Conservation (phyloP, 495 filamentous ascomycete species). For the Penicillium macrosclerotiorum region DNA sequence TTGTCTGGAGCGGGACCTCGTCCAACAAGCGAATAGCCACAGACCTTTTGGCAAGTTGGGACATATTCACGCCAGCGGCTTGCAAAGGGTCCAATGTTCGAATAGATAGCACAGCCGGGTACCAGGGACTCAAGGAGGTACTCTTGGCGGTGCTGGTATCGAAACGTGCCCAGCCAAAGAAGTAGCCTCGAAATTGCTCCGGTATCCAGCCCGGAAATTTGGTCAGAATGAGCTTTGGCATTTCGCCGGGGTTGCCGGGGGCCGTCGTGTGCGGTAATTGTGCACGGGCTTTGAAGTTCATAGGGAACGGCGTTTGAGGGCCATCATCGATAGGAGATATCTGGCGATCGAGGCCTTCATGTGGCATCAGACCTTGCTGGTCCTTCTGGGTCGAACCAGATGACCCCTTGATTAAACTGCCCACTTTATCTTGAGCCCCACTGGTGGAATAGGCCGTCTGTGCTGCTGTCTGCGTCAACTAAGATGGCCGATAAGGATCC, state of each 20-base stretch:
- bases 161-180: conserved; percentile 60
- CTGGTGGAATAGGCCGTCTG: conserved; percentile 39
- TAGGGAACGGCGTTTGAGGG: conserved; percentile 56
- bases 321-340: conserved; percentile 42
- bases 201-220: conserved; percentile 44
- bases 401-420: conserved; percentile 15
- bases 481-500: conserved; percentile 33
- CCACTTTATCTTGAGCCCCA: conserved; percentile 36
- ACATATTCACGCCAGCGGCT: conserved; percentile 36
- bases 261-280: conserved; percentile 34
- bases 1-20: conserved; percentile 27
- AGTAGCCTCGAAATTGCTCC: conserved; percentile 55
- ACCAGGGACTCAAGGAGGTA: conserved; percentile 36
- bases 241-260: conserved; percentile 19
- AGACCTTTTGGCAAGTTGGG: conserved; percentile 36
- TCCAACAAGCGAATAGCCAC: conserved; percentile 51
- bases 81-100: conserved; percentile 36
- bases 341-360: conserved; percentile 3
- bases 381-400: conserved; percentile 16
- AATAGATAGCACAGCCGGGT: conserved; percentile 52
- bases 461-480: conserved; percentile 40
- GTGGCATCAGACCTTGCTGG: conserved; percentile 15
- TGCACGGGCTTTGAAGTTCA: conserved; percentile 46
- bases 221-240: conserved; percentile 23
- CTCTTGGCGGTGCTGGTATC: conserved; percentile 18